Percentiles rank a stretch among this genome's conserved stretches.
These are phyloP conservation scores for Litchi chinensis DNA, from an alignment of 345 rosid species.

Conservation along the genomic window DNA sequence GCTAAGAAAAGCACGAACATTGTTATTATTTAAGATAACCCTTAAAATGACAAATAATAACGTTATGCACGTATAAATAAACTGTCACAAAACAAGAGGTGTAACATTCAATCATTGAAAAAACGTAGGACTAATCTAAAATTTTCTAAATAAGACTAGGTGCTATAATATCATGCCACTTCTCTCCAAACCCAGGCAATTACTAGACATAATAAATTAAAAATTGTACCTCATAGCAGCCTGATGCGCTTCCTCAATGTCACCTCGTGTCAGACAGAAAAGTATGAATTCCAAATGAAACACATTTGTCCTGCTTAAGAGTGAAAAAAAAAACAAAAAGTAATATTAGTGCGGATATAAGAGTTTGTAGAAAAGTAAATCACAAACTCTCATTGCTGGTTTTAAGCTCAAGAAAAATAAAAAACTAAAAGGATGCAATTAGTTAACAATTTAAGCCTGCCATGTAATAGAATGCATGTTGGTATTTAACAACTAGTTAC, in stretches of 20 bases:
- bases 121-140: neutral
- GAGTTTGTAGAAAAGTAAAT: neutral
- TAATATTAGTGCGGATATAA: neutral
- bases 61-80: too few relatives aligned
- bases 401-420: neutral
- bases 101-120: neutral
- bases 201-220: neutral
- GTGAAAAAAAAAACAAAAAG: neutral
- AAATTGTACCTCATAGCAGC: constrained; percentile 53
- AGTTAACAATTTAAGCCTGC: neutral
- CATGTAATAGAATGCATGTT: too few relatives aligned
- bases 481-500: neutral
- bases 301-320: constrained; percentile 51
- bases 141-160: neutral
- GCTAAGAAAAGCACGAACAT: constrained; percentile 42
- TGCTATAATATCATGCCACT: neutral
- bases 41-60: neutral
- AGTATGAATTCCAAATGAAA: constrained; percentile 73
- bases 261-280: constrained; percentile 48
- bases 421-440: neutral
- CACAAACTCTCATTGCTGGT: neutral
- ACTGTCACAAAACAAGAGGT: neutral
- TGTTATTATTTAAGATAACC: neutral
- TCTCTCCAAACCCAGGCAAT: constrained; percentile 12
- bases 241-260: constrained; percentile 52